Evolutionary conservation across 1,284 basidiomycete species (phyloP).

Genomic region (Pterulicium gracile): DNA sequence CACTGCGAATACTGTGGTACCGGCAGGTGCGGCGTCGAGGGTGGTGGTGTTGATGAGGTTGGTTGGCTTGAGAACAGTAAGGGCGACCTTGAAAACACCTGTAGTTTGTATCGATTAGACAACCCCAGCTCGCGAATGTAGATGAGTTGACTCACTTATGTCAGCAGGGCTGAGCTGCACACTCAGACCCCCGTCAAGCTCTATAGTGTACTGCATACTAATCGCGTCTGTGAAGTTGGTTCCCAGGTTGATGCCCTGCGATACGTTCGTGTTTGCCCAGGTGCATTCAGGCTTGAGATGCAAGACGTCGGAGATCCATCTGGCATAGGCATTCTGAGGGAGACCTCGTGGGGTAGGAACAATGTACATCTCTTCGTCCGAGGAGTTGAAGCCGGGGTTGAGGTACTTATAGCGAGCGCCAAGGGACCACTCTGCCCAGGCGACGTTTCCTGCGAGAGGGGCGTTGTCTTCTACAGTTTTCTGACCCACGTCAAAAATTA

Average conservation of each 20-base stretch:
- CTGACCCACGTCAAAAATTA: not conserved
- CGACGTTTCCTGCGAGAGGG: not conserved
- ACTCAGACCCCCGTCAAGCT: not conserved
- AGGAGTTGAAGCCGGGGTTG: slow-evolving; percentile 3
- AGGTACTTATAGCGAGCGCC: slow-evolving; percentile 2
- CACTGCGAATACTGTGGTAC: slow-evolving; percentile 5
- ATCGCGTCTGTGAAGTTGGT: not conserved
- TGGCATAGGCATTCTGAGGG: slow-evolving; percentile 12
- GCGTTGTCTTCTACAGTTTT: not conserved
- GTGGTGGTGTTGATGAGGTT: slow-evolving; percentile 8
- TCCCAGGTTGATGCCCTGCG: slow-evolving; percentile 2
- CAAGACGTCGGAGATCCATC: slow-evolving; percentile 19
- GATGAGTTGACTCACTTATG: too few species aligned
- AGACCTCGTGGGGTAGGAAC: slow-evolving; percentile 12
- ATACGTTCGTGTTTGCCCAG: slow-evolving; percentile 18
- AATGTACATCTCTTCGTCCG: slow-evolving; percentile 13
- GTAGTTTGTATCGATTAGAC: too few species aligned
- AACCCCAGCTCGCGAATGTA: too few species aligned
- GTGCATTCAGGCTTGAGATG: slow-evolving; percentile 16
- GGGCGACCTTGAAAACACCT: not conserved
- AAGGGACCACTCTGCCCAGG: slow-evolving; percentile 3
- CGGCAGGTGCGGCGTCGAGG: slow-evolving; percentile 7
- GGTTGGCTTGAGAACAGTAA: not conserved
- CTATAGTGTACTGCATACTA: not conserved
- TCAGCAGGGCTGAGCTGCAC: not conserved